Evolutionary conservation across 2,329 filamentous ascomycete species (phyloP).

Genomic region (Scortechinia acanthostroma): DNA sequence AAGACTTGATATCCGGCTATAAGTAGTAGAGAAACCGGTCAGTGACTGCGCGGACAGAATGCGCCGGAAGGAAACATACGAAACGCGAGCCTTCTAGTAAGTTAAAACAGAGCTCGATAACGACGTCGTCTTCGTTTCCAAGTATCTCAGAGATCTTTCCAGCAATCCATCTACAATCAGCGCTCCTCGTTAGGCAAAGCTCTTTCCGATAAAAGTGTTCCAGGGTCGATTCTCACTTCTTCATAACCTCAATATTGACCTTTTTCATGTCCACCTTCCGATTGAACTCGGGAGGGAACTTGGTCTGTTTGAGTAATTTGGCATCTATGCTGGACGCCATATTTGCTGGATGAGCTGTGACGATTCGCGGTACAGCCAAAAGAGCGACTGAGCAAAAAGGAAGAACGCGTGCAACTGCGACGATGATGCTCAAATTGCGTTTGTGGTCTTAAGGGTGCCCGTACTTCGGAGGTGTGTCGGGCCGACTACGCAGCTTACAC

Average conservation of each 20-base stretch:
- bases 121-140: conserved; percentile 89
- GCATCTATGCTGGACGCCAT: conserved; percentile 84
- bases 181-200: not conserved
- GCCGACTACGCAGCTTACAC: too few species aligned
- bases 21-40: conserved; percentile 6
- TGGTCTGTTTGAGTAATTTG: conserved; percentile 83
- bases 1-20: conserved; percentile 88
- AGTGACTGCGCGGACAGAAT: not conserved
- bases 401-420: too few species aligned
- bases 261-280: conserved; percentile 96
- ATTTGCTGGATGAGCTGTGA: not conserved
- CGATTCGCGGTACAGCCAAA: too few species aligned
- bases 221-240: conserved; percentile 67
- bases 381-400: too few species aligned
- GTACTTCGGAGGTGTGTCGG: too few species aligned
- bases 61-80: conserved; percentile 38
- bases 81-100: conserved; percentile 68
- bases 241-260: conserved; percentile 95
- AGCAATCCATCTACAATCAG: conserved; percentile 74
- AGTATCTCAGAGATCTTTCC: conserved; percentile 80
- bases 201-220: conserved; percentile 3
- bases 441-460: too few species aligned
- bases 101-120: conserved; percentile 75
- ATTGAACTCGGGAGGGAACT: conserved; percentile 87
- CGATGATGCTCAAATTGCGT: too few species aligned